Percentiles rank a stretch among this genome's conserved stretches.
Conservation (phyloP, 441 rosid genomes). For the Gossypium aridum region DNA sequence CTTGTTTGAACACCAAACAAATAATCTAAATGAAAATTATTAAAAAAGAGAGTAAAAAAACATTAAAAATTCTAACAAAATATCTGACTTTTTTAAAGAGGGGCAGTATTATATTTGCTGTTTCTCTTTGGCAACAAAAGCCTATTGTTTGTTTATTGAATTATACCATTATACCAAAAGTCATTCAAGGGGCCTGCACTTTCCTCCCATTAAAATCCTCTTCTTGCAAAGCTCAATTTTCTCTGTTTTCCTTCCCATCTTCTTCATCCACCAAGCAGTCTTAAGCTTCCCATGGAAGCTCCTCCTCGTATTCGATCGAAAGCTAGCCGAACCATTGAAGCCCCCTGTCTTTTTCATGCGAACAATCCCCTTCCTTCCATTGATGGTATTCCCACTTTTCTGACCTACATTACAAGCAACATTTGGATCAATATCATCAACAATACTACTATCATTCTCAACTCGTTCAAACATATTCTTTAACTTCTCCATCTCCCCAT, state of each 20-base stretch:
- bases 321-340: background rate
- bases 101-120: background rate
- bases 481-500: background rate
- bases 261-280: background rate
- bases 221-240: conserved; percentile 53
- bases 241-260: conserved; percentile 4
- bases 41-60: background rate
- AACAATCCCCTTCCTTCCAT: background rate
- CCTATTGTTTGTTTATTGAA: background rate
- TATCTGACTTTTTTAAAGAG: background rate
- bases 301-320: conserved; percentile 5
- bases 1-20: background rate
- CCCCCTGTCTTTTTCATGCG: background rate
- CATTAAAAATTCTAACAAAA: background rate
- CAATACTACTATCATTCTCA: background rate
- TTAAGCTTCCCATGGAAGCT: conserved; percentile 3
- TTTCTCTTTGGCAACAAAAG: too few relatives aligned
- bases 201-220: conserved; percentile 72
- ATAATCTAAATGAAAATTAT: background rate
- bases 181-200: conserved; percentile 41
- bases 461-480: too few relatives aligned
- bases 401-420: background rate
- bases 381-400: background rate
- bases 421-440: background rate
- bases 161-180: conserved; percentile 24